phyloP scores from a whole-genome alignment of 2,329 filamentous ascomycete genomes.

The Samsoniella hepiali region DNA sequence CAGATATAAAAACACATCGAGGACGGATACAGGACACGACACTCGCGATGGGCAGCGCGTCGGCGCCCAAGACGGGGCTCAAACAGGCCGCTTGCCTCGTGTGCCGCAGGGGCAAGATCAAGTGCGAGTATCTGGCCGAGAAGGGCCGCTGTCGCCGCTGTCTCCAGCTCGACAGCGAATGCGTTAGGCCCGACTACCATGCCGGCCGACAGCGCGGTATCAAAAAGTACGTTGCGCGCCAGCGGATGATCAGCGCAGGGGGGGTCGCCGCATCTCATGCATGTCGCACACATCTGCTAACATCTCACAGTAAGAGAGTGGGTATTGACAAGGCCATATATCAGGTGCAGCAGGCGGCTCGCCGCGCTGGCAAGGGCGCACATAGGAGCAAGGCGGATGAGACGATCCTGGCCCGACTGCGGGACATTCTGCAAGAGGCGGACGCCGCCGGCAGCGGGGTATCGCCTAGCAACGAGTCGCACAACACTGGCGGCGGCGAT shows the following conservation, averaged over 20 bases:
- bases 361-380: constrained; percentile 39
- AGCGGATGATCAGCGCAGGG: neutral
- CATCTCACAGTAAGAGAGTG: constrained; percentile 64
- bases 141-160: constrained; percentile 59
- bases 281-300: constrained; percentile 10
- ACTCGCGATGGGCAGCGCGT: constrained; percentile 7
- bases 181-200: constrained; percentile 69
- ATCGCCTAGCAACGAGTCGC: constrained; percentile 21
- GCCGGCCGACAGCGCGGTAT: constrained; percentile 72
- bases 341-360: constrained; percentile 68
- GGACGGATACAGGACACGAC: neutral
- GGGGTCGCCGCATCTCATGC: neutral
- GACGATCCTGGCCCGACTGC: constrained; percentile 43
- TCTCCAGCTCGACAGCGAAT: constrained; percentile 55
- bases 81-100: constrained; percentile 57
- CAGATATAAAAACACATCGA: neutral
- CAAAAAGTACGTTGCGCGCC: constrained; percentile 57
- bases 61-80: constrained; percentile 19
- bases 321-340: constrained; percentile 71
- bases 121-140: constrained; percentile 56
- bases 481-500: constrained; percentile 12
- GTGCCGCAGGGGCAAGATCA: constrained; percentile 66
- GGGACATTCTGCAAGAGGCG: constrained; percentile 36
- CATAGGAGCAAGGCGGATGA: constrained; percentile 42
- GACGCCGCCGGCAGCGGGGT: constrained; percentile 22